Conservation (phyloP, 1,284 basidiomycete genomes). For the Kwoniella shivajii region DNA sequence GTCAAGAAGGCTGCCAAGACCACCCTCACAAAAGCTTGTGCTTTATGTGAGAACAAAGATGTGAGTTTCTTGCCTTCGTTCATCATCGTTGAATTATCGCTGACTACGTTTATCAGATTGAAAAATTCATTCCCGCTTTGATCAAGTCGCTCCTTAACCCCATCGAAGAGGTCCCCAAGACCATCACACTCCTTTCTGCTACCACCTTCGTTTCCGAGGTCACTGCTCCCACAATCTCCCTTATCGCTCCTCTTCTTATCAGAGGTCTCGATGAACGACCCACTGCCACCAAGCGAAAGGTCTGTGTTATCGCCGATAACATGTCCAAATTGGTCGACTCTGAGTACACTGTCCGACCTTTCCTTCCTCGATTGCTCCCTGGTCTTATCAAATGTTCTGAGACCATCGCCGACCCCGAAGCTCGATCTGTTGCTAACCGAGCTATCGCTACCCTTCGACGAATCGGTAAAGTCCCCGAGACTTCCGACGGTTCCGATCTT, state of each 20-base stretch:
- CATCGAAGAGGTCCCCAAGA: constrained; percentile 97
- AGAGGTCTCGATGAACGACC: constrained; percentile 95
- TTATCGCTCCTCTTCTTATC: constrained; percentile 96
- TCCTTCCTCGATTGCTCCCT: constrained; percentile 92
- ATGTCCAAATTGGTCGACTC: constrained; percentile 99
- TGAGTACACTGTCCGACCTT: constrained; percentile 89
- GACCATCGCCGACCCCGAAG: constrained; percentile 92
- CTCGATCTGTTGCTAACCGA: constrained; percentile 81
- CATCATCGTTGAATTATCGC: no score
- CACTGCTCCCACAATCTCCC: constrained; percentile 96
- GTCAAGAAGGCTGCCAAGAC: constrained; percentile 99
- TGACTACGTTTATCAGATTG: constrained; percentile 35
- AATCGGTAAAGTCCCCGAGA: constrained; percentile 80
- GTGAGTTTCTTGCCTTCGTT: constrained; percentile 61
- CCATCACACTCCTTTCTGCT: constrained; percentile 92
- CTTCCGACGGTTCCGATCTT: constrained; percentile 83
- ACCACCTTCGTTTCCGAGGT: constrained; percentile 99
- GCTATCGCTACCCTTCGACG: constrained; percentile 92
- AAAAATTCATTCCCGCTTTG: constrained; percentile 93
- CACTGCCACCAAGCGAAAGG: constrained; percentile 94
- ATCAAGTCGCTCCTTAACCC: constrained; percentile 98
- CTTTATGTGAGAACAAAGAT: constrained; percentile 98
- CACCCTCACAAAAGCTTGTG: constrained; percentile 89
- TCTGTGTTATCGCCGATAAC: constrained; percentile 96
- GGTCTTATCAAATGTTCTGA: constrained; percentile 91